A percentile compares a stretch with the other conserved stretches of the same genome.
These are phyloP conservation scores for Cenchrus purpureus DNA, from an alignment of 176 grass and related monocot species.

Conservation along the genomic window DNA sequence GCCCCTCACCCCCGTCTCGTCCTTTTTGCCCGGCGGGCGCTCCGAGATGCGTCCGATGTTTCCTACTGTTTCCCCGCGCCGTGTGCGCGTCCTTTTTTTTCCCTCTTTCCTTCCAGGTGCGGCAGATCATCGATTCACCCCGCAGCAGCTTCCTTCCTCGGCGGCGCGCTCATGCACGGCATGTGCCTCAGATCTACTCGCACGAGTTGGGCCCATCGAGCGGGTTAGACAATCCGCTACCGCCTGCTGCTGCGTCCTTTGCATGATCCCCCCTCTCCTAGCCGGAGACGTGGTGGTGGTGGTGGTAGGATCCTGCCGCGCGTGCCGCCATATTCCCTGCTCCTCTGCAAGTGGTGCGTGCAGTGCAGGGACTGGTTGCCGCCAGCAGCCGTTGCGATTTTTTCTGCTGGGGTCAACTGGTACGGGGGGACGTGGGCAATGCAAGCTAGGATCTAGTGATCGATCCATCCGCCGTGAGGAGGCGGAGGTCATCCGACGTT, in stretches of 20 bases:
- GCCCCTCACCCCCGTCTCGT: background rate
- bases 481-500: constrained; percentile 14
- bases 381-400: no score
- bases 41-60: constrained; percentile 31
- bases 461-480: background rate
- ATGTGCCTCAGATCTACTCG: constrained; percentile 32
- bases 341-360: background rate
- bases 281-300: background rate
- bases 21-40: background rate
- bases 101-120: background rate
- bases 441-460: background rate
- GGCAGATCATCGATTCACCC: background rate
- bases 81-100: background rate
- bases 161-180: background rate
- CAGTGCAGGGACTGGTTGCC: no score
- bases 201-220: background rate
- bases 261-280: background rate
- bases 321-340: no score
- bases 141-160: background rate
- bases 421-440: background rate
- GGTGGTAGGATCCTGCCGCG: no score
- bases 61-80: constrained; percentile 31
- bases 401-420: constrained; percentile 40
- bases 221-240: background rate
- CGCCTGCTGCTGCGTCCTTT: background rate